These are phyloP conservation scores for Epichloe baconii DNA, from an alignment of 2,329 filamentous ascomycete genomes.

Conservation along the genomic window DNA sequence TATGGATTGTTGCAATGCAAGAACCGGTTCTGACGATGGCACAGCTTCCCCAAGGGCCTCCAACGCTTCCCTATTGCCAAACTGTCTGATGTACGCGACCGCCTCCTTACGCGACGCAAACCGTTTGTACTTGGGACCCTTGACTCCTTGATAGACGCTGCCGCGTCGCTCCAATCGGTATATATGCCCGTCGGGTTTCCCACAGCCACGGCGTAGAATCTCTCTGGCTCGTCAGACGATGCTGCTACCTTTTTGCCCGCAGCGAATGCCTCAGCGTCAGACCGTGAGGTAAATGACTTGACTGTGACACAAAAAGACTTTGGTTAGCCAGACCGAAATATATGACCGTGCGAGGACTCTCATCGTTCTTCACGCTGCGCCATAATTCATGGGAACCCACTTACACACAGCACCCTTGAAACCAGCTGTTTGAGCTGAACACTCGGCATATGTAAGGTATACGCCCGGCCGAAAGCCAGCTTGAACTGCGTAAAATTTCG, in stretches of 20 bases:
- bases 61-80: conserved; percentile 31
- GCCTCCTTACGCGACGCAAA: conserved; percentile 60
- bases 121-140: conserved; percentile 56
- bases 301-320: conserved; percentile 32
- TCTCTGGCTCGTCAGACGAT: conserved; percentile 27
- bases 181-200: conserved; percentile 48
- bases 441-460: conserved; percentile 49
- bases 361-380: background rate
- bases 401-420: conserved; percentile 55
- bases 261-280: conserved; percentile 70
- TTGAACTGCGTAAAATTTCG: conserved; percentile 52
- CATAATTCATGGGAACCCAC: conserved; percentile 20
- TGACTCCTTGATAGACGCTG: conserved; percentile 59
- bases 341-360: background rate
- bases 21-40: conserved; percentile 6
- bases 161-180: conserved; percentile 53
- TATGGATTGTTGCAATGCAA: conserved; percentile 9
- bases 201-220: conserved; percentile 48
- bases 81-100: conserved; percentile 54
- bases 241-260: conserved; percentile 40
- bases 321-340: background rate
- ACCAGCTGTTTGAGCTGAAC: conserved; percentile 45
- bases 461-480: conserved; percentile 44
- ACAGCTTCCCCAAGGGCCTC: conserved; percentile 23
- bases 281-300: conserved; percentile 61